phyloP scores from a whole-genome alignment of 2,329 filamentous ascomycete genomes.

The Scedosporium minutisporum region DNA sequence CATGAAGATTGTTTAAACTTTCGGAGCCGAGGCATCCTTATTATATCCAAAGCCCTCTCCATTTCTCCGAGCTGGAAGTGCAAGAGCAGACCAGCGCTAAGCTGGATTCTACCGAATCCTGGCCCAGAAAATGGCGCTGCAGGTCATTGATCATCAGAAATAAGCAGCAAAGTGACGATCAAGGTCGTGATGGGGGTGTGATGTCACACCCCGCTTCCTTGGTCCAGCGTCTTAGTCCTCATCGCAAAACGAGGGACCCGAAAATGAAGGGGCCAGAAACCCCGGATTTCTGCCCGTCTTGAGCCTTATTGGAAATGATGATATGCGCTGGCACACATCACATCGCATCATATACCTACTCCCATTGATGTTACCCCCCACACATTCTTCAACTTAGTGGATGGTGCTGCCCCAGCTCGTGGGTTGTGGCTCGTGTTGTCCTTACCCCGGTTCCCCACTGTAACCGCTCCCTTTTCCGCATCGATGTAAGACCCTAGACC shows the following conservation, averaged over 20 bases:
- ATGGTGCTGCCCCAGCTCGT: too few relatives aligned
- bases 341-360: too few relatives aligned
- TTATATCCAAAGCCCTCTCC: not conserved
- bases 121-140: not conserved
- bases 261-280: too few relatives aligned
- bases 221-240: not conserved
- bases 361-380: too few relatives aligned
- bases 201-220: not conserved
- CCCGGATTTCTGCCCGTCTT: too few relatives aligned
- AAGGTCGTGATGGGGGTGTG: not conserved
- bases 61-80: not conserved
- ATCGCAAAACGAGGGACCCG: too few relatives aligned
- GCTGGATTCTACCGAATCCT: not conserved
- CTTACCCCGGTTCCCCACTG: not conserved
- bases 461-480: not conserved
- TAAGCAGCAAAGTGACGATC: not conserved
- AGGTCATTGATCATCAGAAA: not conserved
- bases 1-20: not conserved
- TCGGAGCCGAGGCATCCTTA: not conserved
- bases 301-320: too few relatives aligned
- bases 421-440: not conserved
- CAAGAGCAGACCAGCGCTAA: not conserved
- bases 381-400: too few relatives aligned
- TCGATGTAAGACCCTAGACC: not conserved
- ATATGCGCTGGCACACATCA: too few relatives aligned